Base-by-base conservation (phyloP, 129 eudicot species). In the Calendula officinalis region DNA sequence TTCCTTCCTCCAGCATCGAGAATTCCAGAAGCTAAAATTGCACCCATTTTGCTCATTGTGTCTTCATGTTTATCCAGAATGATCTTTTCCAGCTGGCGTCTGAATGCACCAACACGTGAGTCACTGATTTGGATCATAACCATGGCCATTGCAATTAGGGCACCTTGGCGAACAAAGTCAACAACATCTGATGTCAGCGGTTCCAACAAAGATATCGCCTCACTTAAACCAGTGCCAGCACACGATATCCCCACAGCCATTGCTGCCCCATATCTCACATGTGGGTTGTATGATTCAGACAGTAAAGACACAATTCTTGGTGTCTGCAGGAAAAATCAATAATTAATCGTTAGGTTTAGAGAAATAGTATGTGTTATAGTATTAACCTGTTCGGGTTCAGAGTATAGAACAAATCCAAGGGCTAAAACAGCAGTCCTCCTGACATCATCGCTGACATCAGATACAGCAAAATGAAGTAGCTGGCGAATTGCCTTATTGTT, bases 1-100 rank as follows among this genome's bases (percentile, higher is more conserved):
- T 92, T 92, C 75, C 99, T 84, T 47, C 99, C 99, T 40, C 99
- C 99, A 17, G 99, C 99, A 71, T 92, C 99, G 1, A 92, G 85
- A 40, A 92, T 92, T 52, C 99, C 99, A 3, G 99, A 88, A 61
- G 99, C 99, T 32, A 92, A 74, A 71, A 92, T 92, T 40, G 99
- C 99, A 38, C 99, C 99, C 99, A 92, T 92, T 77, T 92, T 92
- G 79, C 95, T 85, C 96, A 92, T 88, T 15, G 96, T 92, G 55
- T 92, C 99, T 84, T 92, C 99, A 67, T 92, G 99, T 77, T 92
- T 92, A 68, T 92, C 99, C 27, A 85, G 81, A 68, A 92, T 88
- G 6, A 92, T 92, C 63, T 92, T 92, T 69, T 92, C 96, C 83
- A 92, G 42, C 66, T 92, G 99, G 0, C 96, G 87, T 79, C 99